Base-by-base conservation (phyloP, 2,329 filamentous ascomycete genomes). In the Colletotrichum ledebouriae region DNA sequence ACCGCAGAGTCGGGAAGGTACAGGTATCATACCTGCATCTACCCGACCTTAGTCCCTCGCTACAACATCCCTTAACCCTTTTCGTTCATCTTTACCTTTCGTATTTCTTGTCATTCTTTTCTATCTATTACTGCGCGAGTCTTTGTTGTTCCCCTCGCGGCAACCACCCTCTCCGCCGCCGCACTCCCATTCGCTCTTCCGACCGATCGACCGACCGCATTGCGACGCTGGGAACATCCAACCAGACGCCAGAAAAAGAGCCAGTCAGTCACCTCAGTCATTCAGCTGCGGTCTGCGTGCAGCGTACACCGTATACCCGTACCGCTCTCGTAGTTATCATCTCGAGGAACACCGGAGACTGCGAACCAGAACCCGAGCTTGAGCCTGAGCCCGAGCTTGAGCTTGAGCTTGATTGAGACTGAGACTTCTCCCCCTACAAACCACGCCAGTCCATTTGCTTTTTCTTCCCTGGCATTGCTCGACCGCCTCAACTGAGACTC, bases 381-480 rank as follows among this genome's bases (percentile, higher is more conserved):
- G 25, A 33, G 49, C 25, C 25, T 52, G 20, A 52, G 15, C 25
- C 5, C 34, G 25, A 17, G 49, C 49, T n/a, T 34, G 25, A 33
- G 25, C 49, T 33, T 33, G 49, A 33, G 49, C 25, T 33, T 52
- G 37, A 44, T 37, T 33, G 37, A 58, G 55, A 44, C 44, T 60
- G 56, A 69, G 66, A 69, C 49, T 49, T 68, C 52, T 50, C 55
- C 47, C 20, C 65, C 39, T 46, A 42, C 42, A 61, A 55, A 60
- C 55, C 56, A 69, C 66, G 66, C 66, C 66, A 59, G 55, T 39
- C 65, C 66, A 65, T 60, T 68, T 69, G 61, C 61, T 69, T 69
- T 69, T 69, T 61, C 39, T 41, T 34, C 56, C 62, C 57, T 67
- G 67, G 58, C 52, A 69, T 67, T 52, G 44, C 42, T 63, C 50